Conservation (phyloP, 2,329 filamentous ascomycete genomes). For the Exophiala aquamarina region DNA sequence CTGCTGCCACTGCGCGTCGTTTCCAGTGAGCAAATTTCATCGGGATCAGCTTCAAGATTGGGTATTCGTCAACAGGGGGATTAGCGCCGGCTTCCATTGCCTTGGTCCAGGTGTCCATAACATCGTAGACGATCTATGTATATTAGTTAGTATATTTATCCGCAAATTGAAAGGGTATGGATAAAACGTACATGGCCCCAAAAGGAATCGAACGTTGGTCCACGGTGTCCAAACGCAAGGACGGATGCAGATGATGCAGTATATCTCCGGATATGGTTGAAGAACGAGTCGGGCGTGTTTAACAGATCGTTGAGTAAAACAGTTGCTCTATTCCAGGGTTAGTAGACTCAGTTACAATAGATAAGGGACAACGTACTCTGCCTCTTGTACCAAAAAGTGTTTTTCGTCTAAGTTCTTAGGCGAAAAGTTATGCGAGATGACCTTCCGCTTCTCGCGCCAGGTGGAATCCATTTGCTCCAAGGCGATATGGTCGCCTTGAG, state of each 20-base stretch:
- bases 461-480: constrained; percentile 45
- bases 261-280: constrained; percentile 4
- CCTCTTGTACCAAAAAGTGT: constrained; percentile 44
- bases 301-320: constrained; percentile 11
- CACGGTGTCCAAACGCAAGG: constrained; percentile 50
- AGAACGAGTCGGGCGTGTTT: constrained; percentile 7
- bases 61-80: constrained; percentile 50
- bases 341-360: constrained; percentile 22
- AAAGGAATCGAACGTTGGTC: constrained; percentile 27
- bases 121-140: constrained; percentile 7
- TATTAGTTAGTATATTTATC: not conserved
- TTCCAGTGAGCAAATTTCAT: constrained; percentile 36
- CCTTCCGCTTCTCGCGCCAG: constrained; percentile 47
- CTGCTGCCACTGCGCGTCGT: constrained; percentile 36
- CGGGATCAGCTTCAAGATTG: constrained; percentile 44
- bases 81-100: constrained; percentile 38
- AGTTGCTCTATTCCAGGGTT: not conserved
- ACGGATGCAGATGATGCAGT: constrained; percentile 48
- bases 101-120: constrained; percentile 9
- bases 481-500: constrained; percentile 46
- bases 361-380: constrained; percentile 52
- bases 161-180: not conserved
- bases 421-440: constrained; percentile 46
- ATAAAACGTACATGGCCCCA: constrained; percentile 13
- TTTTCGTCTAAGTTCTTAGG: constrained; percentile 45